Base-by-base conservation (phyloP, 768 basidiomycete species). In the Porphyrellus cyaneotinctus region DNA sequence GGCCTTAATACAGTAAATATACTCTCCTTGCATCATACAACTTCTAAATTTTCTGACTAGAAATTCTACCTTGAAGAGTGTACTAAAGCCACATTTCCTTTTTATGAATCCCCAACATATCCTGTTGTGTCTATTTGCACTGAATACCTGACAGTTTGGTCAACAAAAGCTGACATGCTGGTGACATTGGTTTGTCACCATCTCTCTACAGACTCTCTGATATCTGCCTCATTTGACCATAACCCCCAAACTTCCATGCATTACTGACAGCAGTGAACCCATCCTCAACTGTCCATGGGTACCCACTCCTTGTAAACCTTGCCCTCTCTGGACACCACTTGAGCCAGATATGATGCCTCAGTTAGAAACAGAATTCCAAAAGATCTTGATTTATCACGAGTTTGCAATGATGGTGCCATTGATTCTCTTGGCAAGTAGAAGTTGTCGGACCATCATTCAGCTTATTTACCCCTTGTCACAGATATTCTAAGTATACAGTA, bases 51-150 rank as follows among this genome's bases (percentile, higher is more conserved):
- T 8, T 41, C 39, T 41, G n/a, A 15, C 15, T 6, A 53, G 52
- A 53, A 53, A 53, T 53, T 53, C 8, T 49, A 53, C 37, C 42
- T 53, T 17, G 52, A 53, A 48, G 52, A 47, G 2, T n/a, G 41
- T 13, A 53, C 46, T 6, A 43, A 53, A 17, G 52, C 47, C 14
- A 41, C 47, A 23, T 53, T 48, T 26, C 52, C 52, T 12, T 53
- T 53, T 10, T 42, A 48, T 3, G 26, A 48, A 15, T 48, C 52
- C 20, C 52, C 52, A 1, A 12, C 41, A 6, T 48, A 53, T 43
- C 28, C 7, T 4, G 35, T 53, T 14, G 35, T 53, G 12, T 7
- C 47, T 6, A 53, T 47, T 6, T n/a, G 15, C 9, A 35, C 26
- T 4, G 41, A 48, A n/a, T 53, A 53, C 15, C 8, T 32, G 2